Base-by-base conservation (phyloP, 2,329 filamentous ascomycete genomes). In the Rutstroemia sydowiana region DNA sequence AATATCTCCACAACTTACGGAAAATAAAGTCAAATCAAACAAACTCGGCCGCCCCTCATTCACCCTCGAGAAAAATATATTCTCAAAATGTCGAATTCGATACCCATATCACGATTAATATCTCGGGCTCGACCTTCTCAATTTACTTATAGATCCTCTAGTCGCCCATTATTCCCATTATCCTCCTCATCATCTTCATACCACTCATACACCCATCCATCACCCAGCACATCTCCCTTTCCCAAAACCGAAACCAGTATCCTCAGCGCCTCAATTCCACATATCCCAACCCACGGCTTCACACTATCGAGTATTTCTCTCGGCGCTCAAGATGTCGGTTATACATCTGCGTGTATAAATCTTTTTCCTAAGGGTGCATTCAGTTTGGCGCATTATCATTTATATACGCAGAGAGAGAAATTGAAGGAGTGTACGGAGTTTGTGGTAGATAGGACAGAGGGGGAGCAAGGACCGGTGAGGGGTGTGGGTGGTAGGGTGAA, bases 221-320 rank as follows among this genome's bases (percentile, higher is more conserved):
- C n/a, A n/a, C n/a, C n/a, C n/a, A n/a, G n/a, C n/a, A 72, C 79
- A 2, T 70, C 70, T 34, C 75, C 78, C 56, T 95, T 88, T 75
- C 81, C 76, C 64, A 69, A 74, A 56, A 76, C 78, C 66, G 89
- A 96, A 73, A 73, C 76, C 40, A 73, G 79, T 52, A 95, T 97
- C 66, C 86, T 98, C 57, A 77, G 85, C 42, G 82, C 89, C n/a
- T 86, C 91, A 16, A 81, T 93, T 61, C 67, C 71, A 28, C 87
- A 95, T 67, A 82, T 97, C 9, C 89, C 90, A 16, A 69, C 77
- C 46, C 79, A 89, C 67, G 93, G 93, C 66, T 98, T 97, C 75
- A 88, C 88, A 0, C 72, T 76, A 45, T 75, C 79, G 18, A 75
- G 91, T 0, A 76, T 98, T 9, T 78, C 80, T 40, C 78, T 87